Base-by-base conservation (phyloP, 768 basidiomycete species). In the Rhodotorula taiwanensis region DNA sequence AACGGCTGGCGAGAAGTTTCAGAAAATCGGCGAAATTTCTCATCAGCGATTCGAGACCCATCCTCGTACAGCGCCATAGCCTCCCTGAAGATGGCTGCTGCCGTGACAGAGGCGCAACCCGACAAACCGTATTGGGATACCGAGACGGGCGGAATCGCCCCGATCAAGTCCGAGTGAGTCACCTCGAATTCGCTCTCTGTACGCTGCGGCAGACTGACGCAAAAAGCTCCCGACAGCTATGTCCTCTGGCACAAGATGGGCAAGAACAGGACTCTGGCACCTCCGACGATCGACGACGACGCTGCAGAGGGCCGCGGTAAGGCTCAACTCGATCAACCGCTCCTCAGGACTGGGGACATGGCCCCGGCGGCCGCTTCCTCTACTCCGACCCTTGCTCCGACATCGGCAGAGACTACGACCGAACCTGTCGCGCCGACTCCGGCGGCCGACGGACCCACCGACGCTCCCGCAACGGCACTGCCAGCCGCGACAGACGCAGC, bases 211-310 rank as follows among this genome's bases (percentile, higher is more conserved):
- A n/a, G n/a, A n/a, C 43, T 33, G 15, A 16, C 21, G 23, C 8
- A 11, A 14, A 30, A 1, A 49, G 28, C 49, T 51, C 52, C 39
- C 4, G 3, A 33, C 52, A 62, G 66, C 30, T 60, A 41, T 36
- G 64, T 70, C 0, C 54, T 59, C 9, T 69, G 68, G 68, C 25
- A 65, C 53, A 65, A 65, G 45, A 50, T 69, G 51, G 50, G 50
- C 25, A 56, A 54, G 49, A 34, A 2, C 39, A 31, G 43, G 13
- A 2, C 5, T 13, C 16, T 10, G 8, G 30, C 49, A 3, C 13
- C 23, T 6, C 14, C 39, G 0, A 31, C 43, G 13, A 28, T 52
- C 20, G 52, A 69, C 52, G 68, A 69, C 52, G 68, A 69, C 33
- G 60, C 49, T 3, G 68, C 68, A 5, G 68, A 69, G 47, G 63